Conservation (phyloP, 1,139 yeast species). For the Ogataea hybrid region DNA sequence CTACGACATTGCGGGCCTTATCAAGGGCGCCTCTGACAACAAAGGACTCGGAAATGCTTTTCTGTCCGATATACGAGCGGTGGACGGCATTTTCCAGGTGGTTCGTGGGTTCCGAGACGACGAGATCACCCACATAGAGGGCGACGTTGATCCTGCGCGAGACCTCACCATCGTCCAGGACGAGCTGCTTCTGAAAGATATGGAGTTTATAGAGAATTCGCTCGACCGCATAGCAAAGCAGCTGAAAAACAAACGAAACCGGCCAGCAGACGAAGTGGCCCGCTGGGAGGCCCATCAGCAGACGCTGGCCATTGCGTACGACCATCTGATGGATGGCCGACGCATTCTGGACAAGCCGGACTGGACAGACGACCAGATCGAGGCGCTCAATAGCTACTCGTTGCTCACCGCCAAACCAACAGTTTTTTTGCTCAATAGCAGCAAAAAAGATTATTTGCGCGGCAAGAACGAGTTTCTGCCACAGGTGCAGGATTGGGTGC, state of each 20-base stretch:
- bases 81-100: conserved; percentile 72
- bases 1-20: conserved; percentile 73
- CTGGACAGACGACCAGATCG: conserved; percentile 59
- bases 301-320: conserved; percentile 46
- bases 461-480: conserved; percentile 45
- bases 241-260: conserved; percentile 37
- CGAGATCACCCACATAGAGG: conserved; percentile 72
- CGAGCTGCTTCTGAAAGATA: conserved; percentile 68
- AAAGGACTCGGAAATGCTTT: conserved; percentile 77
- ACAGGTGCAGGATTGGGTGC: conserved; percentile 51
- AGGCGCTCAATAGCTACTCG: conserved; percentile 55
- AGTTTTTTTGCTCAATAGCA: conserved; percentile 58
- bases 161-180: conserved; percentile 69
- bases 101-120: conserved; percentile 66
- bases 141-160: conserved; percentile 60
- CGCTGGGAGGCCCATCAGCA: conserved; percentile 42
- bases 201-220: conserved; percentile 61
- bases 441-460: conserved; percentile 48
- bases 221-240: conserved; percentile 46
- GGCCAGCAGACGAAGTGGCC: conserved; percentile 32
- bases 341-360: conserved; percentile 44
- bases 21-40: conserved; percentile 72
- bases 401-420: conserved; percentile 72
- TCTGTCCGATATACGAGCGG: conserved; percentile 66
- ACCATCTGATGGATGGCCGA: conserved; percentile 56